Conservation (phyloP, 805 yeast species). For the Monosporozyma unispora region DNA sequence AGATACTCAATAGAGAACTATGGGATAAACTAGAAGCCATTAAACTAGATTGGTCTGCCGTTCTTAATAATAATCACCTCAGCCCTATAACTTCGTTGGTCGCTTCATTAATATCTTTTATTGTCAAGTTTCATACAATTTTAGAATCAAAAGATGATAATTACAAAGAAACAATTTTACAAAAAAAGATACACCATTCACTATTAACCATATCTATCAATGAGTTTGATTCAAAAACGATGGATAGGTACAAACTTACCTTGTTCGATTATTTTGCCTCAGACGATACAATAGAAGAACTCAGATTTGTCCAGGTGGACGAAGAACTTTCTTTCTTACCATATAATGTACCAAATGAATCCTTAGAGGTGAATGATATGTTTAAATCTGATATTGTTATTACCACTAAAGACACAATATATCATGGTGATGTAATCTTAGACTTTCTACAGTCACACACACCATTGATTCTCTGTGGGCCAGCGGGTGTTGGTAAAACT, state of each 20-base stretch:
- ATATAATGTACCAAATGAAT: conserved; percentile 26
- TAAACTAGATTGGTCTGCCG: neutral
- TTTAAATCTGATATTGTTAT: conserved; percentile 55
- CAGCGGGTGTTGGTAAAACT: conserved; percentile 96
- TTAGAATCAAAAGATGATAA: neutral
- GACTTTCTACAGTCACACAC: conserved; percentile 46
- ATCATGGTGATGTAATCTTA: conserved; percentile 54
- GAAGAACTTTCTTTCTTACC: neutral
- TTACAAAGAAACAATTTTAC: neutral
- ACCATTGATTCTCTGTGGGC: conserved; percentile 78
- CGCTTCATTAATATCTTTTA: neutral
- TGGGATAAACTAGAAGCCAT: neutral
- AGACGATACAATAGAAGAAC: neutral
- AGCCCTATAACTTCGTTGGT: neutral
- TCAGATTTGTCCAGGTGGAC: neutral
- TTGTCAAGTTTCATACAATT: too few species aligned
- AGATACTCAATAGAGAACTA: neutral
- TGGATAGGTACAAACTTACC: too few species aligned
- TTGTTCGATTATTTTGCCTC: neutral
- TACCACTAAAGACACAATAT: conserved; percentile 69
- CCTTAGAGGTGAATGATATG: conserved; percentile 50
- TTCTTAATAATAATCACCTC: neutral
- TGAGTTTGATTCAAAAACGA: neutral
- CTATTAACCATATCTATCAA: neutral
- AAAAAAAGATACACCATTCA: neutral